A percentile compares a stretch with the other conserved stretches of the same genome.
Conservation (phyloP, 75 land plant species). For the Sequoia sempervirens region DNA sequence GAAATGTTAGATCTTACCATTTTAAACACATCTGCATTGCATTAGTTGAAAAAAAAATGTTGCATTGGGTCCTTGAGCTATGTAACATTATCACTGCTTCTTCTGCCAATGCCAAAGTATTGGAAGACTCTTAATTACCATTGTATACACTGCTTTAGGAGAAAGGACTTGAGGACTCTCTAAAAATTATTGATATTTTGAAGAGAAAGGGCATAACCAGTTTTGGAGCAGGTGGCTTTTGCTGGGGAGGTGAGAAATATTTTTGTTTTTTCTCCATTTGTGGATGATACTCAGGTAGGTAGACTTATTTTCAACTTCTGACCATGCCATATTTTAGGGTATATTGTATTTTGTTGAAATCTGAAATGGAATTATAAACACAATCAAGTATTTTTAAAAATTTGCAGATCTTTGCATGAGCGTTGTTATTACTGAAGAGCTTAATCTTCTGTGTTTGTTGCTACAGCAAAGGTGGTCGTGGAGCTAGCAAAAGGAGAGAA, state of each 20-base stretch:
- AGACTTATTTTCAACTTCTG: not conserved
- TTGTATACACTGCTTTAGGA: constrained; percentile 20
- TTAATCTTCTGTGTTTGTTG: not conserved
- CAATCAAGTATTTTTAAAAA: not conserved
- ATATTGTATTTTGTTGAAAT: not conserved
- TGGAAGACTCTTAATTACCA: not conserved
- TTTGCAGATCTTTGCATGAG: not conserved
- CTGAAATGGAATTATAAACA: not conserved
- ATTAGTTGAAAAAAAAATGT: not conserved
- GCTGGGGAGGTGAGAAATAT: constrained; percentile 57
- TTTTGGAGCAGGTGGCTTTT: constrained; percentile 67
- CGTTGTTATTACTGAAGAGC: not conserved
- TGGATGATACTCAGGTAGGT: not conserved
- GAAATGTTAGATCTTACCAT: too few species aligned
- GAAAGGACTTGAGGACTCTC: constrained; percentile 56
- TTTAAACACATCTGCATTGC: not conserved
- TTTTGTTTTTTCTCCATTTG: not conserved
- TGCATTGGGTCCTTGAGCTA: not conserved
- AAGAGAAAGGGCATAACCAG: constrained; percentile 43
- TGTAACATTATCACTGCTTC: not conserved
- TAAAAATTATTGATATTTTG: constrained; percentile 42
- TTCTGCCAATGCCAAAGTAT: not conserved
- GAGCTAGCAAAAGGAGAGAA: constrained; percentile 20
- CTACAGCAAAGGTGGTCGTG: constrained; percentile 42
- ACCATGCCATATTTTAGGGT: not conserved